A percentile compares a stretch with the other conserved stretches of the same genome.
phyloP scores from a whole-genome alignment of 148 eudicot species.

The Arbutus unedo region DNA sequence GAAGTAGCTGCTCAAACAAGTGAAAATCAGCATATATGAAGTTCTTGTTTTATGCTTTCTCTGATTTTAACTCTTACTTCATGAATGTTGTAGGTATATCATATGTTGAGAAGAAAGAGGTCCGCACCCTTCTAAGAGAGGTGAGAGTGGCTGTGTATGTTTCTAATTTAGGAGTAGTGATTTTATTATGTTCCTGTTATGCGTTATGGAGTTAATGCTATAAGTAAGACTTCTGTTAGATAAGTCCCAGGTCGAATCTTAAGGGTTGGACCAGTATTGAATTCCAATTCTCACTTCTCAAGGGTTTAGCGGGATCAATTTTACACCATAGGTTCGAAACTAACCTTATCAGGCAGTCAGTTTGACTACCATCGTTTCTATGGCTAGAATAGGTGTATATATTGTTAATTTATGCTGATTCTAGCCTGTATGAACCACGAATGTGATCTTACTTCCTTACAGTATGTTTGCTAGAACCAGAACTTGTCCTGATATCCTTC shows the following conservation, averaged over 20 bases:
- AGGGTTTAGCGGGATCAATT: not conserved
- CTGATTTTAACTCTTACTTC: conserved; percentile 7
- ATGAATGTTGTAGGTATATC: conserved; percentile 48
- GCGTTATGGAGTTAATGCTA: not conserved
- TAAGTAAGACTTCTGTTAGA: not conserved
- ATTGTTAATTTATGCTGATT: not conserved
- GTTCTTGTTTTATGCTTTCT: not conserved
- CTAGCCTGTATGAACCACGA: not conserved
- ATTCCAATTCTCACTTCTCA: not conserved
- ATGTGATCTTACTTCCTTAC: not conserved
- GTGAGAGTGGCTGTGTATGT: conserved; percentile 23
- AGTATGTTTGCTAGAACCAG: not conserved
- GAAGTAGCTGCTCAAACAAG: not conserved
- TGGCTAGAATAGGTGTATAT: not conserved
- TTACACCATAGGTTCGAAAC: not conserved
- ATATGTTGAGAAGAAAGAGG: conserved; percentile 84
- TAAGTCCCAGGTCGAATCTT: not conserved
- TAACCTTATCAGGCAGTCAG: not conserved
- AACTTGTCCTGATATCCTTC: not conserved
- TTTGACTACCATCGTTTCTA: not conserved
- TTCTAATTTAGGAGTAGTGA: not conserved
- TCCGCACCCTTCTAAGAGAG: conserved; percentile 73
- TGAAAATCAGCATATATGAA: not conserved
- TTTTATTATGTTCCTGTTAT: not conserved
- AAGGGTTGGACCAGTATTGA: not conserved